phyloP scores from a whole-genome alignment of 495 filamentous ascomycete species.

The Aspergillus nidulans region DNA sequence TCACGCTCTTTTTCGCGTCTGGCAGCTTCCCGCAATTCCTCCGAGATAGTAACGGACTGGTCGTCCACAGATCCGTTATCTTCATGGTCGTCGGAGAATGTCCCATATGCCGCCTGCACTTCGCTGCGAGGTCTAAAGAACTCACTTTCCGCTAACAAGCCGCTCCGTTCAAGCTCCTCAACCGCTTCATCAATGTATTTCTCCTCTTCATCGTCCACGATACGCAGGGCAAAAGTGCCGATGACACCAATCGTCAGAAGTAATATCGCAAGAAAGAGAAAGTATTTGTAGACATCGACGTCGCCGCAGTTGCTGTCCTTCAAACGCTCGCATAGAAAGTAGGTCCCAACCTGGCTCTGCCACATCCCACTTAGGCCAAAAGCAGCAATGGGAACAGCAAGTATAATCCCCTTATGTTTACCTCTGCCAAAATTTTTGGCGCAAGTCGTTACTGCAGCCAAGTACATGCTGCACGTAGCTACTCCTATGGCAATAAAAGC shows the following conservation, averaged over 20 bases:
- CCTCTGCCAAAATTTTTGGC: conserved; percentile 95
- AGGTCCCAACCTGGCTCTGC: conserved; percentile 82
- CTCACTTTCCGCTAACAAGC: conserved; percentile 67
- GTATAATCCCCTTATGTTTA: conserved; percentile 79
- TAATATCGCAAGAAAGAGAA: conserved; percentile 69
- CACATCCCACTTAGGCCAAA: conserved; percentile 94
- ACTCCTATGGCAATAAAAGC: conserved; percentile 78
- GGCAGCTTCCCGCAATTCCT: conserved; percentile 42
- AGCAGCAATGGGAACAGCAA: conserved; percentile 85
- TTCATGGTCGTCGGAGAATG: conserved; percentile 31
- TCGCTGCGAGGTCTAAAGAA: conserved; percentile 50
- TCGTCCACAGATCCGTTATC: conserved; percentile 31
- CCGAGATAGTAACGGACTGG: conserved; percentile 31
- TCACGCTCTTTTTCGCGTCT: conserved; percentile 48
- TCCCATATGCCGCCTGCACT: conserved; percentile 49
- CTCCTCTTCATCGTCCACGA: conserved; percentile 58
- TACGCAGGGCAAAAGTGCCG: conserved; percentile 65
- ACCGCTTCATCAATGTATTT: conserved; percentile 84
- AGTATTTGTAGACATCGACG: conserved; percentile 81
- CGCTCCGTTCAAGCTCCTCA: conserved; percentile 78
- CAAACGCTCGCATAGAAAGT: conserved; percentile 62
- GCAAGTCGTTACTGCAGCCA: conserved; percentile 83
- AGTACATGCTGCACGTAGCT: conserved; percentile 82
- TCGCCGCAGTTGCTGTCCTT: conserved; percentile 65
- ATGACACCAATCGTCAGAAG: conserved; percentile 66